Evolutionary conservation across 768 basidiomycete genomes (phyloP), one percentile per base, ranked within the genome.

Genomic region (Leccinum barrowsii): DNA sequence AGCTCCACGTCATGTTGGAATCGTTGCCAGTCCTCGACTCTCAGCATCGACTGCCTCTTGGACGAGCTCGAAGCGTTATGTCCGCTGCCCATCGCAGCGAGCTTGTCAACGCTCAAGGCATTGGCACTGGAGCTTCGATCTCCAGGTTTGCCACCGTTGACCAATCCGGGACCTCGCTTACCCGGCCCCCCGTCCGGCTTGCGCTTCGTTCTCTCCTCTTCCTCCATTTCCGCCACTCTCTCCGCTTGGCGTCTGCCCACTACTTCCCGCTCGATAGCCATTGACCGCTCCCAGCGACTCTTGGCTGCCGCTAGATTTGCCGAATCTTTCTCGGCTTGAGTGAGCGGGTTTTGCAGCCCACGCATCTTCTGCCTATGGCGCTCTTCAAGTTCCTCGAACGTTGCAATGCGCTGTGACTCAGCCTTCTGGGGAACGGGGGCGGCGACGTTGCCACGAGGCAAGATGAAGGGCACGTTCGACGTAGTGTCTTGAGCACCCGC

Each of bases 371-470:
- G 86, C 51, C 90, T 83, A 65, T 96, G 94, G 17, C 93, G 80
- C 63, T 92, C 90, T 50, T 84, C 86, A 32, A 96, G 78, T 69
- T 96, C 92, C 72, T 95, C 94, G 69, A 90, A 92, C 2, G 93
- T 92, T 58, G 85, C 82, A 26, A 86, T 82, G 15, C 89, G 85
- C 42, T 76, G 72, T 4, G 70, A 63, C 24, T 78, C 75, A 3
- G 83, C 77, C 22, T 76, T 75, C 63, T 83, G 82, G 11, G 86
- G 84, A 37, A 73, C 61, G 5, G 76, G 76, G 19, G 77, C 65
- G 5, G 71, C 70, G 13, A 71, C 69, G 56, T 71, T 75, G n/a
- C 74, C 69, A 15, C 83, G 82, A 35, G 82, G 81, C 46, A 82
- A 66, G 44, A 74, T 78, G 22, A 74, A 72, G 0, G 81, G 66